Base-by-base conservation (phyloP, 768 basidiomycete species). In the Leccinum rimulosum region DNA sequence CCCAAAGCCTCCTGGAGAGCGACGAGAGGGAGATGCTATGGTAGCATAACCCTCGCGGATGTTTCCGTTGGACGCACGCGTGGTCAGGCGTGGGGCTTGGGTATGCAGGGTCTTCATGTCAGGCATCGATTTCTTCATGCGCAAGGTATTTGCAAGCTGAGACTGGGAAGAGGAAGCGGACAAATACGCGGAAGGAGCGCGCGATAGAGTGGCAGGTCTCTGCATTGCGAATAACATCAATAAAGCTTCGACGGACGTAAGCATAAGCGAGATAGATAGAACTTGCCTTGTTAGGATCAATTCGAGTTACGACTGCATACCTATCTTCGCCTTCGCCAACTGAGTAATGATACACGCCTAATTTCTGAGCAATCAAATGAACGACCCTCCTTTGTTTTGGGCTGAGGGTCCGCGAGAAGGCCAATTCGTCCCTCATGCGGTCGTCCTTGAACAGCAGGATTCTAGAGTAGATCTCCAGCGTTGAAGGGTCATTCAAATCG, bases 101-200 rank as follows among this genome's bases (percentile, higher is more conserved):
- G 86, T 80, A 61, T 92, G 91, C 63, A 93, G 75, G 15, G 89
- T 89, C 77, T 92, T 92, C 85, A 98, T 87, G 74, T 98, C 94
- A 3, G 97, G 97, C 97, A 98, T 98, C 25, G 94, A 96, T 77
- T 97, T 97, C 81, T 98, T 98, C 74, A 88, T 86, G 45, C 95
- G 87, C 56, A 98, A 82, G 45, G 85, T 79, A 55, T 68, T 77
- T 17, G 73, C 72, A 50, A 77, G 80, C 64, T 74, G 79, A 64
- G 77, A 76, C 64, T 68, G 69, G 68, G 72, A 71, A 56, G 76
- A 74, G 6, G 82, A 75, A 19, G 87, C 81, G 12, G 83, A 80
- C 25, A 93, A 81, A 70, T 92, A 93, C 9, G 89, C 86, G 11
- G 91, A 91, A 17, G 91, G 90, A 5, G 88, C 87, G 50, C 92